A percentile compares a stretch with the other conserved stretches of the same genome.
phyloP scores from a whole-genome alignment of 306 rosid species.

The Comarum palustre region DNA sequence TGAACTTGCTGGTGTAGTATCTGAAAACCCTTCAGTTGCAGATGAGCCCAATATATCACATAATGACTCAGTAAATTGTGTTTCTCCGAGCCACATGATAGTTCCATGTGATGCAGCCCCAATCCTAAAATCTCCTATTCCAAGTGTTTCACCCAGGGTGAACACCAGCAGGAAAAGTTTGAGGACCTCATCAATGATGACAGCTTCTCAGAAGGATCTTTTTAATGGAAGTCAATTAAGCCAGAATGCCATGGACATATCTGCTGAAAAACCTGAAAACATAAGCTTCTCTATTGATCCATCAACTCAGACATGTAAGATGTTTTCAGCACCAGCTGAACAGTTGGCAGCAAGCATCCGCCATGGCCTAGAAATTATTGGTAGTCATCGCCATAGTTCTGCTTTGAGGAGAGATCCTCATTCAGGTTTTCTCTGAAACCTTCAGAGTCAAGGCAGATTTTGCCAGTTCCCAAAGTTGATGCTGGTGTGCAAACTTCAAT shows the following conservation, averaged over 20 bases:
- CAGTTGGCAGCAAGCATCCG: conserved; percentile 89
- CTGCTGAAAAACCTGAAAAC: conserved; percentile 33
- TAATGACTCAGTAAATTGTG: conserved; percentile 38
- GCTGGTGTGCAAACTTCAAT: conserved; percentile 70
- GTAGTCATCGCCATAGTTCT: conserved; percentile 56
- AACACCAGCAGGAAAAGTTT: conserved; percentile 83
- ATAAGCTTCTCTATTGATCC: conserved; percentile 36
- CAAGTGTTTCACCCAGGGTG: conserved; percentile 82
- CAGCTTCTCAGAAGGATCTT: conserved; percentile 68
- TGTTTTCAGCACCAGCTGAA: conserved; percentile 50
- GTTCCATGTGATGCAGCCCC: conserved; percentile 53
- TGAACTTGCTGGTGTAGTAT: conserved; percentile 36
- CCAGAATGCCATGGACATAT: conserved; percentile 28
- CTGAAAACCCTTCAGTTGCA: conserved; percentile 34
- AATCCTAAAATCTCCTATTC: conserved; percentile 70
- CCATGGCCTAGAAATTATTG: conserved; percentile 83
- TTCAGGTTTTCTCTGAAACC: conserved; percentile 71
- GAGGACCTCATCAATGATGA: conserved; percentile 65
- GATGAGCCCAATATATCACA: conserved; percentile 43
- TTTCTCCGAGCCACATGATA: conserved; percentile 55
- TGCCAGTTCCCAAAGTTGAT: conserved; percentile 59
- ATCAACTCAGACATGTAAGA: conserved; percentile 46
- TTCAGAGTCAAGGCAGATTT: conserved; percentile 48
- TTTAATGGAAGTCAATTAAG: conserved; percentile 36
- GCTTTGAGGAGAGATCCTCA: conserved; percentile 66